Percentiles rank a stretch among this genome's conserved stretches.
Evolutionary conservation across 139 green algal species (phyloP).

Genomic region (Haematococcus lacustris): DNA sequence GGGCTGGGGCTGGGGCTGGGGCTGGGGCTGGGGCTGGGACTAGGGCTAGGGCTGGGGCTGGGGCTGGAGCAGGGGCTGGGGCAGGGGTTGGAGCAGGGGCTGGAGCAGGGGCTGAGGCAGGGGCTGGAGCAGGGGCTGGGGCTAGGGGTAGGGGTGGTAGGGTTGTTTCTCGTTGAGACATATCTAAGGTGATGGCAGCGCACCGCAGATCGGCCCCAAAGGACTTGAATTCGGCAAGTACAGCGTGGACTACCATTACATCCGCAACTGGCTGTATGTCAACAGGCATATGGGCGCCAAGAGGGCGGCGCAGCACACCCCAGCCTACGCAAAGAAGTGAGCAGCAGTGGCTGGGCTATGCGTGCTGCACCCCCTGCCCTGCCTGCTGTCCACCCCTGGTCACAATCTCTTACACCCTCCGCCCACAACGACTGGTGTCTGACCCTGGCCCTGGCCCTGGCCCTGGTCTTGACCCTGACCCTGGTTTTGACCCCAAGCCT

Average conservation of each 20-base stretch:
- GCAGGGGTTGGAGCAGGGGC: too few species aligned
- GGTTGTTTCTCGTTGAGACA: not conserved
- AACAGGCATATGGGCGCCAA: slow-evolving; percentile 19
- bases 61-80: too few species aligned
- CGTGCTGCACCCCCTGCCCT: not conserved
- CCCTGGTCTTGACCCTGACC: too few species aligned
- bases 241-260: slow-evolving; percentile 94
- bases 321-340: slow-evolving; percentile 21
- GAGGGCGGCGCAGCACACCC: slow-evolving; percentile 26
- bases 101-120: too few species aligned
- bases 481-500: not conserved
- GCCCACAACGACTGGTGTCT: not conserved
- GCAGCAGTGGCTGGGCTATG: not conserved
- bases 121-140: too few species aligned
- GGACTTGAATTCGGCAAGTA: slow-evolving; percentile 96
- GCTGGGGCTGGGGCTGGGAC: too few species aligned
- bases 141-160: too few species aligned
- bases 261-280: slow-evolving; percentile 57
- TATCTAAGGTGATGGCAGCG: too few species aligned
- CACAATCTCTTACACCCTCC: not conserved
- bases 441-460: too few species aligned
- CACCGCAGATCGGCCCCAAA: slow-evolving; percentile 72
- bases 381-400: not conserved
- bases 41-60: too few species aligned
- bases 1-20: too few species aligned